Percentiles rank a stretch among this genome's conserved stretches.
phyloP scores from a whole-genome alignment of 2,329 filamentous ascomycete species.

The Tolypocladium album region DNA sequence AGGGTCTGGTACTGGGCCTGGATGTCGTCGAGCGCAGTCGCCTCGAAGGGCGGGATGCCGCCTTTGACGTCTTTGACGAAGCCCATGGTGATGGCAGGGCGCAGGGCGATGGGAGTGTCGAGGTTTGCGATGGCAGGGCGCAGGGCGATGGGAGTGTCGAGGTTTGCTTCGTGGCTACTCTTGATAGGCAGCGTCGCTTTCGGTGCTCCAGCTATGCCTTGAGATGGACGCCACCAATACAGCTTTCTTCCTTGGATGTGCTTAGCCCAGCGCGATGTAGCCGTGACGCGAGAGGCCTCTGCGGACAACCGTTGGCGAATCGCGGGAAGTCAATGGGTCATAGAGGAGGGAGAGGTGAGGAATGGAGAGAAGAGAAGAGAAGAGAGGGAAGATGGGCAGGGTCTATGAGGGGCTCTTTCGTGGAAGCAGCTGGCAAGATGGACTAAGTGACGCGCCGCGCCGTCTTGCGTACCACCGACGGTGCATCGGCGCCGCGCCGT shows the following conservation, averaged over 20 bases:
- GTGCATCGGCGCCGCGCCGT: too few relatives aligned
- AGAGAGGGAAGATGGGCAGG: background rate
- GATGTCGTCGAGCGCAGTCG: conserved; percentile 58
- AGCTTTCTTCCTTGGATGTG: background rate
- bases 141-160: background rate
- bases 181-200: background rate
- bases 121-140: background rate
- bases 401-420: background rate
- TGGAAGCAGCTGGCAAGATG: background rate
- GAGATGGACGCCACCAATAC: background rate
- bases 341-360: background rate
- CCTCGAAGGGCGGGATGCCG: conserved; percentile 38
- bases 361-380: background rate
- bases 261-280: background rate
- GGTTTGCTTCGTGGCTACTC: background rate
- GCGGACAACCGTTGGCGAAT: background rate
- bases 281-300: background rate
- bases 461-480: too few relatives aligned
- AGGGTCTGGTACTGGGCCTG: conserved; percentile 46
- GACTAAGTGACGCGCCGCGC: too few relatives aligned
- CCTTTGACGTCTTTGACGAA: conserved; percentile 21
- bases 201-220: background rate
- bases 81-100: conserved; percentile 21
- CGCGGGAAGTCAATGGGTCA: background rate
- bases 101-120: background rate